Base-by-base conservation (phyloP, 2,329 filamentous ascomycete genomes). In the Lecanicillium sp. region DNA sequence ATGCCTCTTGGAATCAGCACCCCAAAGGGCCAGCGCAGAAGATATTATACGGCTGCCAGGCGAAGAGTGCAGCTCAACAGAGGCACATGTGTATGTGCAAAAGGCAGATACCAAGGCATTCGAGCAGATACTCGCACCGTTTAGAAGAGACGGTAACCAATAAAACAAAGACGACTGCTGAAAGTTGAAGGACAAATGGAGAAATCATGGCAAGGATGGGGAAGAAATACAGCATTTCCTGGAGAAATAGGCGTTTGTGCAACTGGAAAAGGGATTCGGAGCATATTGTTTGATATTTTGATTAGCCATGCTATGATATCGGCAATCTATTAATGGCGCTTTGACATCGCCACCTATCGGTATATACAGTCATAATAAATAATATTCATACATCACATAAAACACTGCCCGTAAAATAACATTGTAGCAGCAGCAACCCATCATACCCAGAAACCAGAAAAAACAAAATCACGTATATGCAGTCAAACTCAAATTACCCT, bases 1-100 rank as follows among this genome's bases (percentile, higher is more conserved):
- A 12, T 64, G 61, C 36, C 37, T 55, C 12, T 52, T 62, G 8
- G 59, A 62, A 43, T 57, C 51, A 44, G 29, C 36, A 33, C 41
- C 46, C 33, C 29, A 43, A 12, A 12, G 13, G 11, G n/a, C 32
- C 17, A 46, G 38, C 37, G 40, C 37, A 28, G 35, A 46, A 20
- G 46, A 47, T 31, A 46, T 52, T 33, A 45, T 55, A 11, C 33
- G 42, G 17, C 41, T 55, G 11, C 40, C 38, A 20, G 46, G 49
- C 14, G 36, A 36, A 28, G 20, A 20, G n/a, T 17, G 33, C 15
- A 22, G 9, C 29, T 8, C 7, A 17, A 10, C 20, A 9, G 37
- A 37, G 19, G 31, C 18, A 10, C 37, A 30, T 15, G 35, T 40
- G 6, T 44, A 44, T 32, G 32, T 29, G 14, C 45, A 45, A 12